A percentile compares a stretch with the other conserved stretches of the same genome.
Evolutionary conservation across 495 filamentous ascomycete genomes (phyloP).

Genomic region (Hamigera avellanea): DNA sequence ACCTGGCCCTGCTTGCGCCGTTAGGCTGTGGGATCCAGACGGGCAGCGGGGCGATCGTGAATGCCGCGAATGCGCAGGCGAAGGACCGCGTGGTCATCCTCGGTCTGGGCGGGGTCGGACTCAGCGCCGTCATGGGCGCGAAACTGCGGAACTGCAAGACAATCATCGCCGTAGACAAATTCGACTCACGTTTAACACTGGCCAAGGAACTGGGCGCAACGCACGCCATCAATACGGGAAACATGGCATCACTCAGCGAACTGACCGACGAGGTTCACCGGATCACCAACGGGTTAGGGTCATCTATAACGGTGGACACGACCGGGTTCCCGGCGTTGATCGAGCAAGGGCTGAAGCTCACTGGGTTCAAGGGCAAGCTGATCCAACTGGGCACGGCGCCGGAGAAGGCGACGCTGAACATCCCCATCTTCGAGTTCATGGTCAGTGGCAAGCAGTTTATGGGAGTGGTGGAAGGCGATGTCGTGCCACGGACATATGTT

Average conservation of each 20-base stretch:
- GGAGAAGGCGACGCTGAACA: slow-evolving; percentile 3
- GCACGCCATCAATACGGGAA: slow-evolving; percentile 12
- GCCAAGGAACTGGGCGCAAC: slow-evolving; percentile 29
- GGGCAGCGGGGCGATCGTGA: slow-evolving; percentile 23
- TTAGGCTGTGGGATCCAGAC: slow-evolving; percentile 35
- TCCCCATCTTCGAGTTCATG: slow-evolving; percentile 11
- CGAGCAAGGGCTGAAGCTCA: slow-evolving; percentile 13
- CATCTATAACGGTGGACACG: slow-evolving; percentile 20
- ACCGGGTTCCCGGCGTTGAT: slow-evolving; percentile 20
- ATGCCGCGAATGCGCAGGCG: slow-evolving; percentile 13
- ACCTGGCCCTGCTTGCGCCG: slow-evolving; percentile 24
- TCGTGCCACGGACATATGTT: slow-evolving; percentile 11
- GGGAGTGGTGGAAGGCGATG: slow-evolving; percentile 12
- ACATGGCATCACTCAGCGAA: neutral
- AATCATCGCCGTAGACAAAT: slow-evolving; percentile 27
- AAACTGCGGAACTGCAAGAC: slow-evolving; percentile 9
- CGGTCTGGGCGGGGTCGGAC: slow-evolving; percentile 25
- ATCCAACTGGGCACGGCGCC: slow-evolving; percentile 7
- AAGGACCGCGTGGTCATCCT: slow-evolving; percentile 17
- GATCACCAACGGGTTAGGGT: slow-evolving; percentile 7
- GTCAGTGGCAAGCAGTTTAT: slow-evolving; percentile 8
- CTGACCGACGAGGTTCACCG: slow-evolving; percentile 3
- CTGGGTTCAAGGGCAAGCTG: slow-evolving; percentile 5
- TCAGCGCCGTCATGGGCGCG: slow-evolving; percentile 23
- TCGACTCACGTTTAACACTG: slow-evolving; percentile 19